Percentiles rank a stretch among this genome's conserved stretches.
Evolutionary conservation across 768 basidiomycete genomes (phyloP).

Genomic region (Tubosaeta sp.): DNA sequence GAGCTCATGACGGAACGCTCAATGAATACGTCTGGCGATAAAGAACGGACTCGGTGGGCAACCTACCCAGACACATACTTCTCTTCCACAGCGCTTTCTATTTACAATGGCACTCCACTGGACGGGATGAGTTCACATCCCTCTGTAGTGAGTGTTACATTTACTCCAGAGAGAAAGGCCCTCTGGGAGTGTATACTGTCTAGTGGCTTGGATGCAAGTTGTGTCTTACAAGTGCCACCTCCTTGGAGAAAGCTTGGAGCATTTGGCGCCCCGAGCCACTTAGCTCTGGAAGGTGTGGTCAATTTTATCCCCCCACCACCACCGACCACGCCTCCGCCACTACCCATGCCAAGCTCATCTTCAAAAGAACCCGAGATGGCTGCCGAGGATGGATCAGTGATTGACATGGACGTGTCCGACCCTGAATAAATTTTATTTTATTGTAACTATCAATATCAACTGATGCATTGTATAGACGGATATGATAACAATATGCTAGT

Average conservation of each 20-base stretch:
- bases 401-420: slow-evolving; percentile 29
- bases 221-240: slow-evolving; percentile 6
- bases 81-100: slow-evolving; percentile 48
- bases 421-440: slow-evolving; percentile 13
- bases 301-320: slow-evolving; percentile 32
- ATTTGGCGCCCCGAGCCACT: slow-evolving; percentile 8
- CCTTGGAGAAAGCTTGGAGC: slow-evolving; percentile 25
- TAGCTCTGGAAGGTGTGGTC: not conserved
- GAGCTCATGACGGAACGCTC: not conserved
- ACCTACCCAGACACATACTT: slow-evolving; percentile 58
- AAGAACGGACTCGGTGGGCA: slow-evolving; percentile 49
- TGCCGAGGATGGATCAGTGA: slow-evolving; percentile 3
- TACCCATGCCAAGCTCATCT: slow-evolving; percentile 16
- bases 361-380: not conserved
- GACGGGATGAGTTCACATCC: slow-evolving; percentile 24
- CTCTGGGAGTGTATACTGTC: slow-evolving; percentile 40
- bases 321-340: slow-evolving; percentile 30
- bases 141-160: slow-evolving; percentile 29
- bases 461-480: not conserved
- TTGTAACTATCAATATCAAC: not conserved
- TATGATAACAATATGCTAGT: slow-evolving; percentile 1
- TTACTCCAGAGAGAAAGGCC: slow-evolving; percentile 32
- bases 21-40: not conserved
- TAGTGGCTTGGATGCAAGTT: slow-evolving; percentile 2
- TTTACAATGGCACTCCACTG: slow-evolving; percentile 43